phyloP scores from a whole-genome alignment of 2,329 filamentous ascomycete genomes.

The Phaeomoniella chlamydospora region DNA sequence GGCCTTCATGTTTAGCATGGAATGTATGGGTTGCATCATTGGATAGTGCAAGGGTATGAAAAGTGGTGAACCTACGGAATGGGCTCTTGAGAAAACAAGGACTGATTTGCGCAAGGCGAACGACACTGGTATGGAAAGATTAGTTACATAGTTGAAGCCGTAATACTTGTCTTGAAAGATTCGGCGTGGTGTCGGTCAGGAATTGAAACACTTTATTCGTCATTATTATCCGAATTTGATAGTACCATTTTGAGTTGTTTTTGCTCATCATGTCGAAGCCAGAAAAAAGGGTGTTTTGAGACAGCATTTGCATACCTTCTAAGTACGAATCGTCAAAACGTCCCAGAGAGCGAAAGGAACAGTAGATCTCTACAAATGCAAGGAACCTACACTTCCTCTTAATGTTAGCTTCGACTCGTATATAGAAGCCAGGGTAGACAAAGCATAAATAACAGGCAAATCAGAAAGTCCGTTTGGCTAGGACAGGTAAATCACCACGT shows the following conservation, averaged over 20 bases:
- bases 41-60: conserved; percentile 30
- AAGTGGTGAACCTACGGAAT: conserved; percentile 3
- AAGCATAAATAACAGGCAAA: conserved; percentile 5
- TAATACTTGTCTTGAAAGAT: too few relatives aligned
- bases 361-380: too few relatives aligned
- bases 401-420: too few relatives aligned
- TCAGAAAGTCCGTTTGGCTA: conserved; percentile 48
- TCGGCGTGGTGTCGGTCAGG: too few relatives aligned
- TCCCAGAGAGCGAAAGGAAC: too few relatives aligned
- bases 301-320: conserved; percentile 3
- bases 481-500: conserved; percentile 46
- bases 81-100: too few relatives aligned
- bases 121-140: too few relatives aligned
- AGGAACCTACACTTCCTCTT: too few relatives aligned
- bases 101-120: too few relatives aligned
- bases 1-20: conserved; percentile 49
- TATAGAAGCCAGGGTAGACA: too few relatives aligned
- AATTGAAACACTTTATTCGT: conserved; percentile 17
- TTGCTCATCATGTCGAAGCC: conserved; percentile 24
- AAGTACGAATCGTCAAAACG: too few relatives aligned
- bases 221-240: conserved; percentile 34
- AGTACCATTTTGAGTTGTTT: conserved; percentile 28
- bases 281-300: conserved; percentile 1
- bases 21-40: conserved; percentile 44
- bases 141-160: too few relatives aligned